These are phyloP conservation scores for Arthrobotrys iridis DNA, from an alignment of 2,329 filamentous ascomycete genomes.

Conservation along the genomic window DNA sequence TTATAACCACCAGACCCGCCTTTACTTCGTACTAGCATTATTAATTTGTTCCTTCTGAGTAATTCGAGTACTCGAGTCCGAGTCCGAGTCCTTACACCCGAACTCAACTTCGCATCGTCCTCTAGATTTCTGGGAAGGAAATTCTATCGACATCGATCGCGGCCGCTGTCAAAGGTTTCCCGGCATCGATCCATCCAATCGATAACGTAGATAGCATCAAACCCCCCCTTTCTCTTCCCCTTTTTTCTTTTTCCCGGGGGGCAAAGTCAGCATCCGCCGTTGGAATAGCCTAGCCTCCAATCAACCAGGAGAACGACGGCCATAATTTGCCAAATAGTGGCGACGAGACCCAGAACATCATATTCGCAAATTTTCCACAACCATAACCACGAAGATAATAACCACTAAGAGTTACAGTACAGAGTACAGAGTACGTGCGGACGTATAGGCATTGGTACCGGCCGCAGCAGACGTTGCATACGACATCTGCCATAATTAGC, in stretches of 20 bases:
- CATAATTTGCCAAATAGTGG: slow-evolving; percentile 33
- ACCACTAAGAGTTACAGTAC: too few species aligned
- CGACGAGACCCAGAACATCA: slow-evolving; percentile 36
- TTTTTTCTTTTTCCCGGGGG: slow-evolving; percentile 20
- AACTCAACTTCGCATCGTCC: background rate
- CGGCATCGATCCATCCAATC: slow-evolving; percentile 1
- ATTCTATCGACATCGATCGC: slow-evolving; percentile 1
- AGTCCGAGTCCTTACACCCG: background rate
- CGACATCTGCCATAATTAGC: background rate
- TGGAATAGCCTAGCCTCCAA: slow-evolving; percentile 53
- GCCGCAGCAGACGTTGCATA: background rate
- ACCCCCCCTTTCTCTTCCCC: background rate
- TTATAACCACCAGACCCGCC: slow-evolving; percentile 34
- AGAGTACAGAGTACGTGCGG: background rate
- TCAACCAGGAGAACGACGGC: slow-evolving; percentile 33
- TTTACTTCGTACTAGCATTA: slow-evolving; percentile 26
- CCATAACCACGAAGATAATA: background rate
- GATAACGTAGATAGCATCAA: background rate
- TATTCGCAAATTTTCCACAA: slow-evolving; percentile 3
- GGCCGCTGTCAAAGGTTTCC: background rate
- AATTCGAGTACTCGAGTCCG: background rate
- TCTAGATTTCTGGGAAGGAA: background rate
- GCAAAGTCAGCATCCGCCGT: slow-evolving; percentile 38
- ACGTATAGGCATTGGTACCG: background rate
- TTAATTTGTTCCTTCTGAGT: slow-evolving; percentile 24